These are phyloP conservation scores for Trifolium pratense DNA, from an alignment of 306 rosid species.

Conservation along the genomic window DNA sequence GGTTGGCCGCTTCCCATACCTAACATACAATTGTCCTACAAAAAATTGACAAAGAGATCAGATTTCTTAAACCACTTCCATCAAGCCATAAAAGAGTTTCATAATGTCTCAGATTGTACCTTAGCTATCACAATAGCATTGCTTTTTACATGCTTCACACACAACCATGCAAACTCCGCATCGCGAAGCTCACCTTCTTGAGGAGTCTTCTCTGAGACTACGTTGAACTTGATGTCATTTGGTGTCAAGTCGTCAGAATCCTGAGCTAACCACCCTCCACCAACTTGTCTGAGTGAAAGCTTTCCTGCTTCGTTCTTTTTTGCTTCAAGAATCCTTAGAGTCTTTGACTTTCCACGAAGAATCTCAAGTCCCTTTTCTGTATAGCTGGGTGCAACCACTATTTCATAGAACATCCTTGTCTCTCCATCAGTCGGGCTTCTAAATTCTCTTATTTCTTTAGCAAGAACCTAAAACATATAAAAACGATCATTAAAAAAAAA, in stretches of 20 bases:
- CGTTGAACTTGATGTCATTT: slow-evolving; percentile 63
- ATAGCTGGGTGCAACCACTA: slow-evolving; percentile 93
- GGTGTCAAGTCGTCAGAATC: slow-evolving; percentile 85
- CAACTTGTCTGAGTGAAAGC: slow-evolving; percentile 91
- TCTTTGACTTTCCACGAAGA: slow-evolving; percentile 85
- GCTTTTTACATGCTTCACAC: slow-evolving; percentile 95
- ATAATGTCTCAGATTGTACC: slow-evolving; percentile 45
- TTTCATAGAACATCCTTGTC: slow-evolving; percentile 96
- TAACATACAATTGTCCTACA: slow-evolving; percentile 86
- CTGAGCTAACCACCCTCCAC: slow-evolving; percentile 98
- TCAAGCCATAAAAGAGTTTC: slow-evolving; percentile 14
- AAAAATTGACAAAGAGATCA: slow-evolving; percentile 33
- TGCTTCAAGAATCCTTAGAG: slow-evolving; percentile 85
- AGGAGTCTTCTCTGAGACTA: slow-evolving; percentile 68
- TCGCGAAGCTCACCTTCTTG: slow-evolving; percentile 67
- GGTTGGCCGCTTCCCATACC: slow-evolving; percentile 99
- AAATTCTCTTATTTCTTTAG: slow-evolving; percentile 87
- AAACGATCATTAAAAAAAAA: neutral
- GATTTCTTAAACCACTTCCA: slow-evolving; percentile 14
- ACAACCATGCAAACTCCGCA: slow-evolving; percentile 89
- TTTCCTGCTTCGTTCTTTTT: slow-evolving; percentile 73
- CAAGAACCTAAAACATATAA: slow-evolving; percentile 64
- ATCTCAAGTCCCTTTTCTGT: slow-evolving; percentile 85
- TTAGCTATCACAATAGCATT: slow-evolving; percentile 90
- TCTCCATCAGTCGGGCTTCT: slow-evolving; percentile 93